Conservation (phyloP, 176 grass and related monocot genomes). For the Phoenix dactylifera region DNA sequence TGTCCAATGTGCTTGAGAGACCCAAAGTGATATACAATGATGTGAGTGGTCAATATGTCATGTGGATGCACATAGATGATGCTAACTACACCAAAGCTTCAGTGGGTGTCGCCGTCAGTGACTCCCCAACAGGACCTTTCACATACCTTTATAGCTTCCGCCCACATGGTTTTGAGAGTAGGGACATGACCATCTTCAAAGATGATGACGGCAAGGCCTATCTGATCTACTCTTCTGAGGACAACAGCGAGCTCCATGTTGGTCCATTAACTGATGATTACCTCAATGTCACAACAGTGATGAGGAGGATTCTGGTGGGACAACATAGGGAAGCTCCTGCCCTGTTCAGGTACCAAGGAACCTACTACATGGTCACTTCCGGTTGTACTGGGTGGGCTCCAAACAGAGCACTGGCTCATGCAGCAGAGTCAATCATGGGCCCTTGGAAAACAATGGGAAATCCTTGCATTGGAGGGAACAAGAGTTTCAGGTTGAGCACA, state of each 20-base stretch:
- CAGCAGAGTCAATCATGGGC: constrained; percentile 66
- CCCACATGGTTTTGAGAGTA: constrained; percentile 75
- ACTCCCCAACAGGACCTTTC: constrained; percentile 67
- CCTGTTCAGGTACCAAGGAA: constrained; percentile 68
- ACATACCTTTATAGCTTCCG: constrained; percentile 77
- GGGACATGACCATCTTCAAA: constrained; percentile 97
- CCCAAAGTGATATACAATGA: constrained; percentile 98
- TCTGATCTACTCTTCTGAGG: constrained; percentile 84
- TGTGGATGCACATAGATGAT: constrained; percentile 99
- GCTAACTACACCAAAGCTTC: constrained; percentile 88
- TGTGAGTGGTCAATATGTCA: constrained; percentile 59
- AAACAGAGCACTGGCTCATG: constrained; percentile 71
- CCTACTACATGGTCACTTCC: constrained; percentile 97
- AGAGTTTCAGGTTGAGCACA: constrained; percentile 58
- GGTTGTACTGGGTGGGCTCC: constrained; percentile 91
- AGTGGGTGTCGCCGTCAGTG: constrained; percentile 59
- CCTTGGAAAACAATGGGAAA: constrained; percentile 90
- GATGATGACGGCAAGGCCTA: constrained; percentile 89
- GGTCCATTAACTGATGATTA: constrained; percentile 75
- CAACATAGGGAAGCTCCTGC: constrained; percentile 79
- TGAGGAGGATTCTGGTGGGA: constrained; percentile 53
- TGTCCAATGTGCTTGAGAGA: constrained; percentile 92
- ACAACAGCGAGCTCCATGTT: constrained; percentile 89
- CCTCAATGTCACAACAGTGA: constrained; percentile 47
- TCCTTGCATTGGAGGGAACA: constrained; percentile 80